phyloP scores from a whole-genome alignment of 2,329 filamentous ascomycete genomes.

The Pseudocercospora cruenta region DNA sequence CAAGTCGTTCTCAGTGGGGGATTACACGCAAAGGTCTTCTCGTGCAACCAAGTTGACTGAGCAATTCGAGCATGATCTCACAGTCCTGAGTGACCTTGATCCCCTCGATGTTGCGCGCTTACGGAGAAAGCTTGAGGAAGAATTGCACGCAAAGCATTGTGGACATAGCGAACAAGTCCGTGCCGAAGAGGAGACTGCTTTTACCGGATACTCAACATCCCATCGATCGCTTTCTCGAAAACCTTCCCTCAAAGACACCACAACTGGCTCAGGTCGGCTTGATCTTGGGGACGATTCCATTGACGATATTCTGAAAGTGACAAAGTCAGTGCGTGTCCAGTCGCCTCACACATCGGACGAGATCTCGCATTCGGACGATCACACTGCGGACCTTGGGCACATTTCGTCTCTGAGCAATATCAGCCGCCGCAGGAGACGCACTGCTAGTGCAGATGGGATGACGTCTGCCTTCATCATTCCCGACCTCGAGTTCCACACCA shows the following conservation, averaged over 20 bases:
- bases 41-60: conserved; percentile 11
- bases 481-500: conserved; percentile 58
- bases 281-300: conserved; percentile 27
- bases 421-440: conserved; percentile 53
- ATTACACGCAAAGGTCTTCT: conserved; percentile 24
- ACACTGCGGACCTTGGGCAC: conserved; percentile 40
- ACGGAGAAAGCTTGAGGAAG: conserved; percentile 59
- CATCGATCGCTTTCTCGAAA: conserved; percentile 52
- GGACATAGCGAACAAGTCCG: conserved; percentile 7
- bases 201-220: conserved; percentile 45
- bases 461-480: conserved; percentile 68
- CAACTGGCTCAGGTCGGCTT: conserved; percentile 41
- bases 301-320: conserved; percentile 35
- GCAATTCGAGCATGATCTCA: conserved; percentile 45
- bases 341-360: conserved; percentile 40
- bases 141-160: conserved; percentile 35
- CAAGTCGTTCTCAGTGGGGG: conserved; percentile 28
- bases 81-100: conserved; percentile 60
- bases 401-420: conserved; percentile 54
- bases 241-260: conserved; percentile 59
- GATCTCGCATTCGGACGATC: conserved; percentile 34
- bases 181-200: conserved; percentile 36
- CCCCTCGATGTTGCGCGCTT: conserved; percentile 57
- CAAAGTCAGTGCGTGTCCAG: conserved; percentile 42
- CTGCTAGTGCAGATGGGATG: conserved; percentile 51